phyloP scores from a whole-genome alignment of 148 eudicot species.

The Silene uniflora region DNA sequence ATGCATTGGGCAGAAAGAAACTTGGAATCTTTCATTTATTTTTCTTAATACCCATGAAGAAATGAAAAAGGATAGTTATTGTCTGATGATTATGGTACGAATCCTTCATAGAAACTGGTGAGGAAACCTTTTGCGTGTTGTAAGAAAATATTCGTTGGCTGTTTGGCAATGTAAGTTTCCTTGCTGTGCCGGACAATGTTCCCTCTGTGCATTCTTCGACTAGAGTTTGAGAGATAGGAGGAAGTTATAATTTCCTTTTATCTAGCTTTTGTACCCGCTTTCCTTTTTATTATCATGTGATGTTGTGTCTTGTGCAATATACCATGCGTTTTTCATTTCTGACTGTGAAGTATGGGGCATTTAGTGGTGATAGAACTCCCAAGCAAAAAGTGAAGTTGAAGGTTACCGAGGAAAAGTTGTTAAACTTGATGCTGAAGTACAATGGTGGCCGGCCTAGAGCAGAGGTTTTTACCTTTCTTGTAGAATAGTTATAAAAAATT shows the following conservation, averaged over 20 bases:
- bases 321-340: background rate
- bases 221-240: background rate
- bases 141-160: background rate
- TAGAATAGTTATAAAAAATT: background rate
- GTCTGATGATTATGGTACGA: background rate
- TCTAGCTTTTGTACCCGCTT: background rate
- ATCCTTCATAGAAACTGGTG: background rate
- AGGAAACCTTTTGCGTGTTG: background rate
- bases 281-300: background rate
- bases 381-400: slow-evolving; percentile 98
- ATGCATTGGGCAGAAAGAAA: background rate
- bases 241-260: background rate
- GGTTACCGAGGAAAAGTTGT: slow-evolving; percentile 92
- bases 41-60: background rate
- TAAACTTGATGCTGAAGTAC: slow-evolving; percentile 94
- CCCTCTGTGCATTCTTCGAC: background rate
- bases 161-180: background rate
- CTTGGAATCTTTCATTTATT: background rate
- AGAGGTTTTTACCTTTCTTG: slow-evolving; percentile 53
- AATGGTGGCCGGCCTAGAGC: slow-evolving; percentile 97
- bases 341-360: slow-evolving; percentile 23
- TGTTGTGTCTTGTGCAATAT: background rate
- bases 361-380: slow-evolving; percentile 99
- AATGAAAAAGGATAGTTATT: background rate
- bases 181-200: background rate